Conservation (phyloP, 495 filamentous ascomycete species). For the Halenospora varia region DNA sequence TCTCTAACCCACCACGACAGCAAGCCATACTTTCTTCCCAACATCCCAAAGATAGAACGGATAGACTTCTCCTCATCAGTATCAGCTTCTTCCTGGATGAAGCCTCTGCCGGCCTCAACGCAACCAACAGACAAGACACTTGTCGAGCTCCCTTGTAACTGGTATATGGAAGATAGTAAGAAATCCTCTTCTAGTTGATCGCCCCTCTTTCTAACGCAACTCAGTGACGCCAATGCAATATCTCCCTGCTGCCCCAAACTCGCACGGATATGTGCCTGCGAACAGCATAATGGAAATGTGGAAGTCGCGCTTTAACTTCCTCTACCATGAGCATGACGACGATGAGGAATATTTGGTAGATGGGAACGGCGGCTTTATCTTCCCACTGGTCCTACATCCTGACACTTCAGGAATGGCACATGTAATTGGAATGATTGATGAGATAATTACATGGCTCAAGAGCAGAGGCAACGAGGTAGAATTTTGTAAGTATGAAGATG, state of each 20-base stretch:
- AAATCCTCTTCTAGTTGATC: background rate
- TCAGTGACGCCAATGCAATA: slow-evolving; percentile 51
- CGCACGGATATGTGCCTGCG: slow-evolving; percentile 55
- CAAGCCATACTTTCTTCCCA: slow-evolving; percentile 50
- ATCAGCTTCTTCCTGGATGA: slow-evolving; percentile 53
- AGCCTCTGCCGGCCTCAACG: slow-evolving; percentile 37
- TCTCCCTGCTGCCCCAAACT: slow-evolving; percentile 47
- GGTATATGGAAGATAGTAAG: slow-evolving; percentile 50
- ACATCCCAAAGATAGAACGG: slow-evolving; percentile 25
- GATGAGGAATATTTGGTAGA: slow-evolving; percentile 26
- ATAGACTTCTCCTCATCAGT: slow-evolving; percentile 42
- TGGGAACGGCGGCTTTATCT: slow-evolving; percentile 43
- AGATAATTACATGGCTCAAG: slow-evolving; percentile 50
- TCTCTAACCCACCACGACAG: slow-evolving; percentile 50
- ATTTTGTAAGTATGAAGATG: slow-evolving; percentile 36
- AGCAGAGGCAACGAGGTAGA: slow-evolving; percentile 45
- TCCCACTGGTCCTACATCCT: slow-evolving; percentile 58
- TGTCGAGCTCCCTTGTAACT: slow-evolving; percentile 53
- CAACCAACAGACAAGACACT: slow-evolving; percentile 23
- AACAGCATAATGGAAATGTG: slow-evolving; percentile 53
- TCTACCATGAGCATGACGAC: slow-evolving; percentile 53
- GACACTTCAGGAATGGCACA: slow-evolving; percentile 57
- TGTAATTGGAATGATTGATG: slow-evolving; percentile 52
- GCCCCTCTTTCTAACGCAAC: background rate
- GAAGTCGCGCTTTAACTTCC: slow-evolving; percentile 57